These are phyloP conservation scores for Cercospora sojina DNA, from an alignment of 2,329 filamentous ascomycete species.

Conservation along the genomic window DNA sequence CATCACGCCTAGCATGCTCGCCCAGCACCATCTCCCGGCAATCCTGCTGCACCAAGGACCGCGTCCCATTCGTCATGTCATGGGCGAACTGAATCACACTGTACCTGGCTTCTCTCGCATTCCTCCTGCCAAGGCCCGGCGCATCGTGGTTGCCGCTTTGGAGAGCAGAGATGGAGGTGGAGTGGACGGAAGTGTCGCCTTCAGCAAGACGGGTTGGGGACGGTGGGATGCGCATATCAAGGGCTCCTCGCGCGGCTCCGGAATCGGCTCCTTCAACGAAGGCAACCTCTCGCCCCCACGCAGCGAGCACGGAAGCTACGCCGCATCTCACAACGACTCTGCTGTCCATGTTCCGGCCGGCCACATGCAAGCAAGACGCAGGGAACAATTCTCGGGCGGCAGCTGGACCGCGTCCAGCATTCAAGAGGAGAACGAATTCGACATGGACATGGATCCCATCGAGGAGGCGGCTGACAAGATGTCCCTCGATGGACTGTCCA, in stretches of 20 bases:
- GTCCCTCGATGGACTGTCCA: constrained; percentile 67
- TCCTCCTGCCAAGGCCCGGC: constrained; percentile 81
- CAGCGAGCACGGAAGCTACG: constrained; percentile 47
- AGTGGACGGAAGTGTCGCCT: constrained; percentile 70
- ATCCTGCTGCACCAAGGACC: constrained; percentile 89
- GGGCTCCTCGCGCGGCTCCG: constrained; percentile 47
- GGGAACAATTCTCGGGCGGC: constrained; percentile 48
- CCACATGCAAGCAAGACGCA: constrained; percentile 28
- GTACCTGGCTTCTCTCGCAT: constrained; percentile 91
- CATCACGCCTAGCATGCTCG: constrained; percentile 82
- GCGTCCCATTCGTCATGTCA: constrained; percentile 90
- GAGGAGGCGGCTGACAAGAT: constrained; percentile 92
- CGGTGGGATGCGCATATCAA: constrained; percentile 84
- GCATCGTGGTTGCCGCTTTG: constrained; percentile 86
- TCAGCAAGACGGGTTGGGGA: constrained; percentile 96
- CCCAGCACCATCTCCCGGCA: constrained; percentile 84
- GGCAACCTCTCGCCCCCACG: constrained; percentile 50
- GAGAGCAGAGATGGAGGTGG: constrained; percentile 70
- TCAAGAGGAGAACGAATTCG: constrained; percentile 60
- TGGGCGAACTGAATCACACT: constrained; percentile 88
- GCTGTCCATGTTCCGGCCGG: constrained; percentile 35
- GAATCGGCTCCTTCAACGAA: constrained; percentile 41
- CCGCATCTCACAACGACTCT: constrained; percentile 37
- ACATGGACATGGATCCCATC: constrained; percentile 63
- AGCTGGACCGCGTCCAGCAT: constrained; percentile 69